Evolutionary conservation across 306 rosid genomes (phyloP).

Genomic region (Phaseolus lunatus): DNA sequence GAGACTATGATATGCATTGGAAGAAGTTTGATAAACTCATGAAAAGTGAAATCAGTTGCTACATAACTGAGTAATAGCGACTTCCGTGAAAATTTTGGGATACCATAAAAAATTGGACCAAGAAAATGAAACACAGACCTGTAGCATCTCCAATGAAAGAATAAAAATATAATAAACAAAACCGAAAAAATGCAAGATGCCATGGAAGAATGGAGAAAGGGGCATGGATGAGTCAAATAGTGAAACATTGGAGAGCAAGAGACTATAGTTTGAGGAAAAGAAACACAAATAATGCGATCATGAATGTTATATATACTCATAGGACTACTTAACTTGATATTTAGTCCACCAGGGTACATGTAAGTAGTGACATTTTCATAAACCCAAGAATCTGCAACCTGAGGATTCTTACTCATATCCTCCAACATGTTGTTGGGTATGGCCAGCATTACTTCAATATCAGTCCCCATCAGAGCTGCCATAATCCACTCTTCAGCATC

Average conservation of each 20-base stretch:
- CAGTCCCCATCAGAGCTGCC: slow-evolving; percentile 75
- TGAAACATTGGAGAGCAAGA: neutral
- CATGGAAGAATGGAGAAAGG: slow-evolving; percentile 6
- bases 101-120: slow-evolving; percentile 36
- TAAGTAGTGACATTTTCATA: slow-evolving; percentile 82
- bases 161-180: neutral
- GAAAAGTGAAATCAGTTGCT: neutral
- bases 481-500: slow-evolving; percentile 85
- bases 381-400: slow-evolving; percentile 86
- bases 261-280: neutral
- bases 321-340: slow-evolving; percentile 78
- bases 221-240: neutral
- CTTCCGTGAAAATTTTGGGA: neutral
- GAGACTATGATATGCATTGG: neutral
- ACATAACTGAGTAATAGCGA: neutral
- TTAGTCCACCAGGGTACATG: slow-evolving; percentile 77
- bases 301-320: neutral
- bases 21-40: neutral
- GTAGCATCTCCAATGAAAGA: neutral
- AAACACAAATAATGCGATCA: neutral
- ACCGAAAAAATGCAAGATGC: neutral
- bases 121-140: slow-evolving; percentile 21
- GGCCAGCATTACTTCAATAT: slow-evolving; percentile 88
- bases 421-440: slow-evolving; percentile 82
- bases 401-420: slow-evolving; percentile 61